Percentiles rank a stretch among this genome's conserved stretches.
Conservation (phyloP, 2,329 filamentous ascomycete species). For the Chrysosporium queenslandicum region DNA sequence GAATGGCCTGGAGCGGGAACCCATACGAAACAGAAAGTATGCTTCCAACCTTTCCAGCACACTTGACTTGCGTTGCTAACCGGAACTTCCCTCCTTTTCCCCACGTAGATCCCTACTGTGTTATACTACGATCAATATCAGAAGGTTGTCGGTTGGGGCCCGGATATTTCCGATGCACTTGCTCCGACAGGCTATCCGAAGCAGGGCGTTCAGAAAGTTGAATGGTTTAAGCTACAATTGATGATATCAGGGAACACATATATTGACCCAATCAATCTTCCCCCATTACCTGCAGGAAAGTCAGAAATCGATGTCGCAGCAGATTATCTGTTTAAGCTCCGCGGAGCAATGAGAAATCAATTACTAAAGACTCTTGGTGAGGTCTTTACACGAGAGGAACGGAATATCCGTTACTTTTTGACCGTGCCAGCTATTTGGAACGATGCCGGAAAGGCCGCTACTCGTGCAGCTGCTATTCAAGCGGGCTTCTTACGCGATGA, state of each 20-base stretch:
- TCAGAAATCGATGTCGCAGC: conserved; percentile 99
- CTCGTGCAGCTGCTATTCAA: conserved; percentile 88
- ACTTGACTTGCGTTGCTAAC: not conserved
- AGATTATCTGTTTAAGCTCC: conserved; percentile 96
- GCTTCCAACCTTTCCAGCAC: not conserved
- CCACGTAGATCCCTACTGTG: conserved; percentile 95
- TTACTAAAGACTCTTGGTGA: conserved; percentile 94
- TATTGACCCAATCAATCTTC: conserved; percentile 97
- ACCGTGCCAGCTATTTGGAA: conserved; percentile 99
- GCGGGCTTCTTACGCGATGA: conserved; percentile 94
- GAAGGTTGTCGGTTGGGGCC: conserved; percentile 98
- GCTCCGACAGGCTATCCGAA: conserved; percentile 96
- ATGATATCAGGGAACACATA: conserved; percentile 99
- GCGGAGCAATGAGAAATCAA: conserved; percentile 91
- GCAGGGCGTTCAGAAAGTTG: conserved; percentile 94
- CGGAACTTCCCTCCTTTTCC: not conserved
- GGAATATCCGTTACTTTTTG: conserved; percentile 94
- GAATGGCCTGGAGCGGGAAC: conserved; percentile 98
- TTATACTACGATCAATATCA: conserved; percentile 99
- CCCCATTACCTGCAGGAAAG: conserved; percentile 91
- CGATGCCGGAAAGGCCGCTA: conserved; percentile 94
- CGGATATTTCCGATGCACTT: conserved; percentile 92
- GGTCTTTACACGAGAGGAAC: conserved; percentile 95
- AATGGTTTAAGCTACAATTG: conserved; percentile 99
- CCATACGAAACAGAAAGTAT: conserved; percentile 96